Conservation (phyloP, 2,329 filamentous ascomycete genomes). For the Penicillium brasilianum region DNA sequence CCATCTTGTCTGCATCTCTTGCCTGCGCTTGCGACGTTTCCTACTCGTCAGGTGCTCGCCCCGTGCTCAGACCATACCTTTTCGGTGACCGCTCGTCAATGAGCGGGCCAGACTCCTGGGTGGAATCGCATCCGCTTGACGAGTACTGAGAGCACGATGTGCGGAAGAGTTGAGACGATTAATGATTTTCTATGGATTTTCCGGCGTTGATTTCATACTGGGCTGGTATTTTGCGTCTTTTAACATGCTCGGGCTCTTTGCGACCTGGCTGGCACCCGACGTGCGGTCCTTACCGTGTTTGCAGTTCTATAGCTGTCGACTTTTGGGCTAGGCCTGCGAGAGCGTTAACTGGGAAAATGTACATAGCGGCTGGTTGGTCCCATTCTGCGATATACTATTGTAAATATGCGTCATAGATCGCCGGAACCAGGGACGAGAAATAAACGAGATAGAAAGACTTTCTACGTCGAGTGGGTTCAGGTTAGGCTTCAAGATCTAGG, state of each 20-base stretch:
- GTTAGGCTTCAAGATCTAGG: background rate
- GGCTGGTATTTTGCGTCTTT: slow-evolving; percentile 7
- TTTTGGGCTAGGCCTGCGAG: background rate
- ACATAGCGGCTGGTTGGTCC: slow-evolving; percentile 17
- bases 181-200: slow-evolving; percentile 23
- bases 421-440: background rate
- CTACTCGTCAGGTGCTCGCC: background rate
- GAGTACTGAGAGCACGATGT: background rate
- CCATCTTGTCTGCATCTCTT: slow-evolving; percentile 18
- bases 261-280: background rate
- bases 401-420: slow-evolving; percentile 24
- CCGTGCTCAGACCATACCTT: background rate
- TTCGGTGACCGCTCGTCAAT: background rate
- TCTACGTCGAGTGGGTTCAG: background rate
- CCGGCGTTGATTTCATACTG: slow-evolving; percentile 9
- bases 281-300: background rate
- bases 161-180: slow-evolving; percentile 15
- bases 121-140: background rate
- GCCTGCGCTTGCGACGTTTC: background rate
- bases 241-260: background rate
- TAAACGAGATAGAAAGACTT: background rate
- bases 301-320: background rate
- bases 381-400: slow-evolving; percentile 5
- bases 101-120: background rate
- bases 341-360: slow-evolving; percentile 13